phyloP scores from a whole-genome alignment of 2,329 filamentous ascomycete genomes.

The Chaetomium sp. region DNA sequence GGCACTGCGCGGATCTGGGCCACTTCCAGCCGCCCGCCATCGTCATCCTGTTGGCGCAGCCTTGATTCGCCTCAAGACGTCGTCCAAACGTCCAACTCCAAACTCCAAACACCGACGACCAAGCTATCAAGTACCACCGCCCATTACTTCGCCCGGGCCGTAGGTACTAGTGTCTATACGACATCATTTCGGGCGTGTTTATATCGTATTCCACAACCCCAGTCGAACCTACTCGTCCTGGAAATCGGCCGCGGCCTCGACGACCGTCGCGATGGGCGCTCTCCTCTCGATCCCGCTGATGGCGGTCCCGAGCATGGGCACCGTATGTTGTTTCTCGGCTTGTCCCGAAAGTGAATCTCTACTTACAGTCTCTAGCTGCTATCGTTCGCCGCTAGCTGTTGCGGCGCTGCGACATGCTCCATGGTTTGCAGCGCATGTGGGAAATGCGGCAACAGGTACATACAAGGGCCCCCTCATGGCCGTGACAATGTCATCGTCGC shows the following conservation, averaged over 20 bases:
- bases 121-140: too few relatives aligned
- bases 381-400: slow-evolving; percentile 82
- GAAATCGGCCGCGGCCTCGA: background rate
- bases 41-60: too few relatives aligned
- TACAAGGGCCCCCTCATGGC: background rate
- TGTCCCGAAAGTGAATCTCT: background rate
- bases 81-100: too few relatives aligned
- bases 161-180: too few relatives aligned
- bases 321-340: slow-evolving; percentile 52
- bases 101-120: too few relatives aligned
- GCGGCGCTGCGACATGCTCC: slow-evolving; percentile 92
- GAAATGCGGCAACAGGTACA: slow-evolving; percentile 88
- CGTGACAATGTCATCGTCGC: too few relatives aligned
- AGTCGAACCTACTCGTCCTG: background rate
- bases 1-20: too few relatives aligned
- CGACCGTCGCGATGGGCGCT: slow-evolving; percentile 65
- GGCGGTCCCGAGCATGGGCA: slow-evolving; percentile 77
- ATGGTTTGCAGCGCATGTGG: slow-evolving; percentile 93
- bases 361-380: slow-evolving; percentile 48
- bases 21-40: too few relatives aligned
- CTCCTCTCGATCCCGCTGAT: slow-evolving; percentile 83
- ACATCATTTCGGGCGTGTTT: background rate
- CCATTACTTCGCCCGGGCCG: too few relatives aligned
- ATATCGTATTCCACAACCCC: background rate
- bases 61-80: too few relatives aligned